Evolutionary conservation across 768 basidiomycete genomes (phyloP).

Genomic region (Mycena capillaripes): DNA sequence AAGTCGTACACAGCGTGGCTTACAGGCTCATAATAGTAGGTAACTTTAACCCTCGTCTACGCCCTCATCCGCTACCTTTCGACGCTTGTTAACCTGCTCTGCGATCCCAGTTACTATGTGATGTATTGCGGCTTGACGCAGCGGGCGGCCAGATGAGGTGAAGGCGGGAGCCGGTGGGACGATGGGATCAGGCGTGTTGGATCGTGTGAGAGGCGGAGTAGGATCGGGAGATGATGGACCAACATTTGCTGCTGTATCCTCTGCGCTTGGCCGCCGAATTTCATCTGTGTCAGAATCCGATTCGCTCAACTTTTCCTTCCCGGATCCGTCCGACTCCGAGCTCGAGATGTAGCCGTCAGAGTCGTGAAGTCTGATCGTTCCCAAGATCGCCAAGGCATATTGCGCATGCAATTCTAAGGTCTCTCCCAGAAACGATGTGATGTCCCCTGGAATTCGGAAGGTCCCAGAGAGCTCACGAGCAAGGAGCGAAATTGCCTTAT

Average conservation of each 20-base stretch:
- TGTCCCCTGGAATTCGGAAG: not conserved
- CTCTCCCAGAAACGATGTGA: not conserved
- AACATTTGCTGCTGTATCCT: not conserved
- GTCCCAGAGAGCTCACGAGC: not conserved
- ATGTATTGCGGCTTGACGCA: not conserved
- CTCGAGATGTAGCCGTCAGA: not conserved
- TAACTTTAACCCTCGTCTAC: not conserved
- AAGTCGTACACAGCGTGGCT: slow-evolving; percentile 1
- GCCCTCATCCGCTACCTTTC: not conserved
- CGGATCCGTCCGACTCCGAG: too few relatives aligned
- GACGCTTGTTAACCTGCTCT: not conserved
- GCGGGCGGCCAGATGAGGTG: not conserved
- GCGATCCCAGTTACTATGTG: slow-evolving; percentile 2
- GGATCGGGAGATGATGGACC: not conserved
- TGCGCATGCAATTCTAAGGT: slow-evolving; percentile 6
- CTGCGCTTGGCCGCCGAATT: not conserved
- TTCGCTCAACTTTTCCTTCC: too few relatives aligned
- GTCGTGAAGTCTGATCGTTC: not conserved
- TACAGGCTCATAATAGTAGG: not conserved
- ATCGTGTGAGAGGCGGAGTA: not conserved
- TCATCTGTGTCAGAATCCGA: not conserved
- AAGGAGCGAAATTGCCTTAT: not conserved
- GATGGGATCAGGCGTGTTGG: not conserved
- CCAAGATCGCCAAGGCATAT: not conserved
- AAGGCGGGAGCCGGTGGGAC: too few relatives aligned